Evolutionary conservation across 2,329 filamentous ascomycete species (phyloP).

Genomic region (Dactylonectria macrodidyma): DNA sequence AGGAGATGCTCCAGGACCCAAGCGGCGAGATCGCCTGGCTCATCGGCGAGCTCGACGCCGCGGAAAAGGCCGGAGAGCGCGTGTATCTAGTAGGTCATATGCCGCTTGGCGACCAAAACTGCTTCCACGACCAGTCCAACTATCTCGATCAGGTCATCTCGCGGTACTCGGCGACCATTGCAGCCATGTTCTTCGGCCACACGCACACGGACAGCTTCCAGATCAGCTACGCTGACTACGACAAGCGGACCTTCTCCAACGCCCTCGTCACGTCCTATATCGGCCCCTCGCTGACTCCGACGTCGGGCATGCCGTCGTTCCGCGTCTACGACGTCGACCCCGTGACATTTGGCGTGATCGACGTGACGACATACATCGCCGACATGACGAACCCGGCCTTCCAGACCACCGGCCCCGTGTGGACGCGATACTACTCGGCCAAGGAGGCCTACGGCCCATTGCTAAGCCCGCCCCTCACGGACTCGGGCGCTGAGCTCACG

Average conservation of each 20-base stretch:
- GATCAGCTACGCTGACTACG: constrained; percentile 67
- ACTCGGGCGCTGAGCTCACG: constrained; percentile 62
- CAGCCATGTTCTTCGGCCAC: constrained; percentile 71
- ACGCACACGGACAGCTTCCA: constrained; percentile 72
- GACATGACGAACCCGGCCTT: constrained; percentile 63
- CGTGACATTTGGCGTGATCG: constrained; percentile 68
- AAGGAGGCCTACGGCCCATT: constrained; percentile 67
- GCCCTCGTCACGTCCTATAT: constrained; percentile 69
- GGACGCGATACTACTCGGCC: constrained; percentile 70
- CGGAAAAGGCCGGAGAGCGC: constrained; percentile 65
- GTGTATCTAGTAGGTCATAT: constrained; percentile 73
- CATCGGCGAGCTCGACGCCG: constrained; percentile 65
- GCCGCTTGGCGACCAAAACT: constrained; percentile 65
- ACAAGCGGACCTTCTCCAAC: constrained; percentile 55
- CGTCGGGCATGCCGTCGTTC: constrained; percentile 69
- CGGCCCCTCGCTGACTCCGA: constrained; percentile 68
- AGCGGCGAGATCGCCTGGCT: constrained; percentile 68
- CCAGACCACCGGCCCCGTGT: constrained; percentile 62
- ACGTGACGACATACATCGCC: constrained; percentile 68
- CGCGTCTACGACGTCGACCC: constrained; percentile 72
- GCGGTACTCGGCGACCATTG: constrained; percentile 68
- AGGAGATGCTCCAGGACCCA: constrained; percentile 65
- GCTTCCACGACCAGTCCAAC: constrained; percentile 67
- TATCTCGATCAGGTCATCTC: constrained; percentile 68
- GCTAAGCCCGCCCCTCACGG: constrained; percentile 57